Conservation (phyloP, 768 basidiomycete genomes). For the Lactarius indigo region DNA sequence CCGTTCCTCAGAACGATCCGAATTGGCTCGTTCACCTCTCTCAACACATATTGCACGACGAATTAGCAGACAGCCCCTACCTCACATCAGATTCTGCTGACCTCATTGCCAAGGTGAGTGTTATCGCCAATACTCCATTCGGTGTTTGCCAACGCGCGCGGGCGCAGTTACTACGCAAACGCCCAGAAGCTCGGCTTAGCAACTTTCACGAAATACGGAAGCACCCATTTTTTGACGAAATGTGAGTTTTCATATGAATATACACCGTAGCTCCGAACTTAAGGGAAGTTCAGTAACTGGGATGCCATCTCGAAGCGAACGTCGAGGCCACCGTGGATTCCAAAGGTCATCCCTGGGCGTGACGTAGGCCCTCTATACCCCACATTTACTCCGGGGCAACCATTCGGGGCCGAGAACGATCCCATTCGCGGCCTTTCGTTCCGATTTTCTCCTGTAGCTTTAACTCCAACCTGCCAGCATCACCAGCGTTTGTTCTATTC, state of each 20-base stretch:
- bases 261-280: not conserved
- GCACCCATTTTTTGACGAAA: slow-evolving; percentile 15
- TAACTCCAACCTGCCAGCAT: slow-evolving; percentile 17
- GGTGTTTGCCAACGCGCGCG: not conserved
- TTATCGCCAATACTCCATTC: not conserved
- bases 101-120: slow-evolving; percentile 10
- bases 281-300: slow-evolving; percentile 11
- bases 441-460: slow-evolving; percentile 12
- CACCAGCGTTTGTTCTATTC: slow-evolving; percentile 12
- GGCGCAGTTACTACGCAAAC: slow-evolving; percentile 13
- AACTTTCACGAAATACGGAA: slow-evolving; percentile 11
- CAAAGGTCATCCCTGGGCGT: not conserved
- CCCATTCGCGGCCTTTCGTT: slow-evolving; percentile 18
- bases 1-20: slow-evolving; percentile 10
- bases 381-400: not conserved
- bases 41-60: slow-evolving; percentile 10
- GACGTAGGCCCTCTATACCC: not conserved
- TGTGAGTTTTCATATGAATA: not conserved
- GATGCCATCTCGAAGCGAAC: slow-evolving; percentile 6
- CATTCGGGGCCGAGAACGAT: not conserved
- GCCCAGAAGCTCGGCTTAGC: slow-evolving; percentile 9
- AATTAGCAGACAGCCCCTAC: slow-evolving; percentile 7
- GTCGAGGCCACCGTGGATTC: slow-evolving; percentile 18
- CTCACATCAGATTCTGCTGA: slow-evolving; percentile 12
- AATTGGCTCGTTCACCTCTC: slow-evolving; percentile 16